These are phyloP conservation scores for Gentiana straminea DNA, from an alignment of 257 asterid species.

Conservation along the genomic window DNA sequence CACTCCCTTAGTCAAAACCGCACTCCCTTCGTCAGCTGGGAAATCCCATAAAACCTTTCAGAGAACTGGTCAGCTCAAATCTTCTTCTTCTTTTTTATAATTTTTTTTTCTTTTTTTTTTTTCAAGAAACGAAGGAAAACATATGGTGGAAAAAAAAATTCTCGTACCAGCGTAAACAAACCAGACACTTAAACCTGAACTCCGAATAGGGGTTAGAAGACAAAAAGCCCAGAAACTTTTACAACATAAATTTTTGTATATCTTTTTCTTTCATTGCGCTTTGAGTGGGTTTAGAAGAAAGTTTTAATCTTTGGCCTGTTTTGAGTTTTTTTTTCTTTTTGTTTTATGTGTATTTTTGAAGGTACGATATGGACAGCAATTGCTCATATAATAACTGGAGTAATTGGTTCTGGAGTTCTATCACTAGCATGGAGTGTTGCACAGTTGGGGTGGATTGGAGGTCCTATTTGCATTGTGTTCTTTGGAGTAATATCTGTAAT, in stretches of 20 bases:
- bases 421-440: slow-evolving; percentile 59
- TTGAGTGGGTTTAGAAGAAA: neutral
- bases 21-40: slow-evolving; percentile 28
- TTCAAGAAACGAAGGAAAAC: too few species aligned
- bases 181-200: too few species aligned
- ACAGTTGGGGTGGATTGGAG: slow-evolving; percentile 57
- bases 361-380: slow-evolving; percentile 46
- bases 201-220: too few species aligned
- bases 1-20: slow-evolving; percentile 29
- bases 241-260: neutral
- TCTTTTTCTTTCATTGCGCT: neutral
- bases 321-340: neutral
- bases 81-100: neutral
- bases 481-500: slow-evolving; percentile 31
- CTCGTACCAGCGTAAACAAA: too few species aligned
- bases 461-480: slow-evolving; percentile 29
- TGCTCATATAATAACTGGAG: slow-evolving; percentile 52
- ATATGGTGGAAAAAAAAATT: neutral
- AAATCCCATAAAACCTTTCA: slow-evolving; percentile 20
- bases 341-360: slow-evolving; percentile 8
- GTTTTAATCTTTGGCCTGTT: neutral
- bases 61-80: slow-evolving; percentile 29
- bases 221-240: too few species aligned
- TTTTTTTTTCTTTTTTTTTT: neutral
- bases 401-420: slow-evolving; percentile 54